These are phyloP conservation scores for Ophiosphaerella narmari DNA, from an alignment of 2,329 filamentous ascomycete genomes.

Conservation along the genomic window DNA sequence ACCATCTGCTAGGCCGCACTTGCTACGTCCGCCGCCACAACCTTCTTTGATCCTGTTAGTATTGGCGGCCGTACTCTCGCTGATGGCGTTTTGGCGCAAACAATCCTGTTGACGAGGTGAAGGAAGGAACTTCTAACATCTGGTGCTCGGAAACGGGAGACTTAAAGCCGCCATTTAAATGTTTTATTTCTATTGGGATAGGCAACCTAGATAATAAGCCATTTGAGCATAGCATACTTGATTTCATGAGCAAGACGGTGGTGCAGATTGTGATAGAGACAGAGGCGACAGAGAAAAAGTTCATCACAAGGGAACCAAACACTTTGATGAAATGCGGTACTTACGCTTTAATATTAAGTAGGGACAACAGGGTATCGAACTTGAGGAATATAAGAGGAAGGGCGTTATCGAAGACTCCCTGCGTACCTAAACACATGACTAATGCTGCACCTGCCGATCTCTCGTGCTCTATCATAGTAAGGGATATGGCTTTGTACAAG, in stretches of 20 bases:
- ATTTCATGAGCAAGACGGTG: neutral
- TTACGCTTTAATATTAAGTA: slow-evolving; percentile 22
- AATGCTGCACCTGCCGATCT: no score
- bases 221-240: neutral
- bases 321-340: slow-evolving; percentile 1
- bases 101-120: slow-evolving; percentile 51
- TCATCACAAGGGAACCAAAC: slow-evolving; percentile 2
- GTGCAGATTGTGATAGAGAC: slow-evolving; percentile 12
- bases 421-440: slow-evolving; percentile 1
- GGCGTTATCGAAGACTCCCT: slow-evolving; percentile 12
- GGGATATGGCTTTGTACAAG: no score
- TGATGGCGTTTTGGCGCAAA: slow-evolving; percentile 49
- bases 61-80: slow-evolving; percentile 46
- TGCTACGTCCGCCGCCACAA: slow-evolving; percentile 26
- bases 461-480: no score
- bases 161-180: slow-evolving; percentile 9
- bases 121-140: slow-evolving; percentile 36
- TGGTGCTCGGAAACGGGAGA: slow-evolving; percentile 6
- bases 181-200: slow-evolving; percentile 12
- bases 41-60: slow-evolving; percentile 40
- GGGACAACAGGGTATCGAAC: slow-evolving; percentile 11
- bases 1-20: slow-evolving; percentile 32
- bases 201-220: slow-evolving; percentile 6
- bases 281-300: slow-evolving; percentile 7
- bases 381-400: slow-evolving; percentile 12